A percentile compares a stretch with the other conserved stretches of the same genome.
phyloP scores from a whole-genome alignment of 495 filamentous ascomycete species.

The Extremus antarcticus region DNA sequence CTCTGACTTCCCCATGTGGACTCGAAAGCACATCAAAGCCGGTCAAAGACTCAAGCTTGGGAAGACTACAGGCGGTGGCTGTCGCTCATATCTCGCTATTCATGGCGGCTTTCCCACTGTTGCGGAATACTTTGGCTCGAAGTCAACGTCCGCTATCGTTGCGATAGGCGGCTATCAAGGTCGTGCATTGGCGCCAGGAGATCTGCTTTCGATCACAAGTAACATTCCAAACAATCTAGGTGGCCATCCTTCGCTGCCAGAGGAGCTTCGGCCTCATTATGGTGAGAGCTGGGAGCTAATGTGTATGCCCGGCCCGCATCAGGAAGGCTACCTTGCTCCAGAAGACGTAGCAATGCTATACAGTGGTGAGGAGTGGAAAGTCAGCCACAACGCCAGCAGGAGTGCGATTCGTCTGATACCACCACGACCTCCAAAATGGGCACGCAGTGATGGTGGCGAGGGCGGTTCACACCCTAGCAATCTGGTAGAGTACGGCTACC shows the following conservation, averaged over 20 bases:
- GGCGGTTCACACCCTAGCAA: conserved; percentile 52
- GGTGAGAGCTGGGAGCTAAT: conserved; percentile 38
- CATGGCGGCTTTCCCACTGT: conserved; percentile 46
- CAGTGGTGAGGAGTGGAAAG: conserved; percentile 39
- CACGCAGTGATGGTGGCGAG: conserved; percentile 46
- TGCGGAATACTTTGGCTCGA: conserved; percentile 47
- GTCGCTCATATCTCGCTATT: conserved; percentile 48
- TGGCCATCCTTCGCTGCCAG: conserved; percentile 28
- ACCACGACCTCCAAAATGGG: conserved; percentile 42
- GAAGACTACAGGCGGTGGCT: conserved; percentile 40
- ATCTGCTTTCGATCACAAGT: conserved; percentile 36
- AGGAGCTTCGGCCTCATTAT: conserved; percentile 36
- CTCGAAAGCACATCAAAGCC: conserved; percentile 36
- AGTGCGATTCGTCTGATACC: conserved; percentile 48
- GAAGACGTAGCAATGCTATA: conserved; percentile 48
- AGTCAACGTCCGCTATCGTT: conserved; percentile 45
- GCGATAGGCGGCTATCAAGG: conserved; percentile 51
- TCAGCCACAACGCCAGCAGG: conserved; percentile 49
- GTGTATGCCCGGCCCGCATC: conserved; percentile 48
- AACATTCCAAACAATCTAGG: conserved; percentile 22
- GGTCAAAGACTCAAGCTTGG: conserved; percentile 47
- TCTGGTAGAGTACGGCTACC: conserved; percentile 49
- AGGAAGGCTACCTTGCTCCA: conserved; percentile 41
- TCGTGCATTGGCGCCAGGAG: conserved; percentile 41
- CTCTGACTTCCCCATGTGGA: conserved; percentile 42